Percentiles rank a stretch among this genome's conserved stretches.
Evolutionary conservation across 345 rosid species (phyloP).

Genomic region (Trapa bicornis): DNA sequence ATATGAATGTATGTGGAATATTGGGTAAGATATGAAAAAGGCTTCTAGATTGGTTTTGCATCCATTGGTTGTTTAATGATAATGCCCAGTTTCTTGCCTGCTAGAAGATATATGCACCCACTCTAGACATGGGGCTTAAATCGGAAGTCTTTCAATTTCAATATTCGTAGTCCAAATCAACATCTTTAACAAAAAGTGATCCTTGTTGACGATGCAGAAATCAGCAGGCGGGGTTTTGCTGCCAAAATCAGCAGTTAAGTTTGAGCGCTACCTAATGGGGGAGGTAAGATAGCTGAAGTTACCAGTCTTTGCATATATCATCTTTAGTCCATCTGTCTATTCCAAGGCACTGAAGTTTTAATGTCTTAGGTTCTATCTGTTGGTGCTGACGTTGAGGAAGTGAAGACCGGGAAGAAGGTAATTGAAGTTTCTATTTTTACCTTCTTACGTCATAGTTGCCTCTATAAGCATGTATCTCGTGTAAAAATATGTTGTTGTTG

Average conservation of each 20-base stretch:
- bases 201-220: constrained; percentile 33
- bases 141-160: background rate
- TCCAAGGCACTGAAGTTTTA: background rate
- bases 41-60: background rate
- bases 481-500: background rate
- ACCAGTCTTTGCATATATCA: background rate
- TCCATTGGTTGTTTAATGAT: background rate
- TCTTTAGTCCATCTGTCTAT: background rate
- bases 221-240: constrained; percentile 79
- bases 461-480: background rate
- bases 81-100: background rate
- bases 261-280: constrained; percentile 71
- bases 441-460: too few relatives aligned
- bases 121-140: background rate
- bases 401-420: constrained; percentile 78
- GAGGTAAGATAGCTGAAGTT: constrained; percentile 36
- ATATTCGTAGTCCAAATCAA: background rate
- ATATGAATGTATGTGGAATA: too few relatives aligned
- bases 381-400: constrained; percentile 55
- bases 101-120: background rate
- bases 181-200: background rate
- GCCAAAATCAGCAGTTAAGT: constrained; percentile 87
- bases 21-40: too few relatives aligned
- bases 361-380: constrained; percentile 47
- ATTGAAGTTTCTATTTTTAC: background rate